Evolutionary conservation across 2,329 filamentous ascomycete genomes (phyloP).

Genomic region (Thelonectria discophora): DNA sequence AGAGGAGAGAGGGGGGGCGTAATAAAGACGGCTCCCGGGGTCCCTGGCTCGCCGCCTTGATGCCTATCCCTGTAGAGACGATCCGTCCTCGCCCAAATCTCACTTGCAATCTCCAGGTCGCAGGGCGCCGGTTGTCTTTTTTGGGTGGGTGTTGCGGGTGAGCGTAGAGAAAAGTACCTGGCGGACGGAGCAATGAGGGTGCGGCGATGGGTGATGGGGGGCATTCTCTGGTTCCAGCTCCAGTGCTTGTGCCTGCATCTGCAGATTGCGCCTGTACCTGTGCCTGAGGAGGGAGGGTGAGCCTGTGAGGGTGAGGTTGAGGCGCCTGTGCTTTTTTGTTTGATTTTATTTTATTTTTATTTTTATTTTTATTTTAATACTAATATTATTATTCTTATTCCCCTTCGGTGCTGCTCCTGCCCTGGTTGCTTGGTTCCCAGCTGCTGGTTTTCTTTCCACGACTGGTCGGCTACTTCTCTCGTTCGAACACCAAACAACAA

Average conservation of each 20-base stretch:
- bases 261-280: conserved; percentile 4
- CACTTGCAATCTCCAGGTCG: conserved; percentile 44
- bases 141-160: conserved; percentile 22
- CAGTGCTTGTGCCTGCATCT: neutral
- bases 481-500: conserved; percentile 32
- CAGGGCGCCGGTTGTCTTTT: conserved; percentile 23
- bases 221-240: neutral
- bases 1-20: conserved; percentile 10
- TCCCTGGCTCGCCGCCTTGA: conserved; percentile 35
- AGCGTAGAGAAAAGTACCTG: no score
- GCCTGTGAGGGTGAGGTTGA: no score
- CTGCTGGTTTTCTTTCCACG: conserved; percentile 22
- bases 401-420: no score
- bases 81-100: conserved; percentile 46
- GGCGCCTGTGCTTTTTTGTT: neutral
- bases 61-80: conserved; percentile 47
- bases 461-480: conserved; percentile 23
- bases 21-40: conserved; percentile 30
- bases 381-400: no score
- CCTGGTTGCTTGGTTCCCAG: conserved; percentile 18
- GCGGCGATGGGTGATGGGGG: neutral
- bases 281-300: no score
- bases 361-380: no score
- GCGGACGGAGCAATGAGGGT: no score
- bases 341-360: neutral